Evolutionary conservation across 1,139 yeast species (phyloP), one percentile per base, ranked within the genome.

Genomic region (Suhomyces chickasaworum): DNA sequence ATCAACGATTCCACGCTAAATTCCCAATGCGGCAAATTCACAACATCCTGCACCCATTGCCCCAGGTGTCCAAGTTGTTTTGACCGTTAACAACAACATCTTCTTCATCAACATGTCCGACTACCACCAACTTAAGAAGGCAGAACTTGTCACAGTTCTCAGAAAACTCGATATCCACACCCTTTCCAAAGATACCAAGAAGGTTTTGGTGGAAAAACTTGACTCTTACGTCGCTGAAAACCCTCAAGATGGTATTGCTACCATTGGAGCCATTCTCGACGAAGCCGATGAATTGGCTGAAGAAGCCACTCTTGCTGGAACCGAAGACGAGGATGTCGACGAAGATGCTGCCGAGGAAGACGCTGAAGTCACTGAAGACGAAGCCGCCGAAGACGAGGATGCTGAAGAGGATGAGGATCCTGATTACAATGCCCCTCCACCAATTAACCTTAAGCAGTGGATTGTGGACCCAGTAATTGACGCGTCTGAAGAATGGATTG

Each of bases 141-240:
- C 73, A 39, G 79, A 75, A 47, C 65, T 75, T 50, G 56, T 66
- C 53, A 58, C 57, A 37, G 69, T 66, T 34, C 69, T 70, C 53
- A 66, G 60, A 44, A 68, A 66, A 50, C 66, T 71, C 34, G 76
- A 69, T 20, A 54, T 73, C 45, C 60, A 63, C 42, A 64, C 68
- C 35, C 59, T 62, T 45, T 52, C 69, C 40, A 75, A 73, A 54
- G 77, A 72, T 54, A 74, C 77, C 45, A 75, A 75, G 58, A 71
- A 66, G 57, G 63, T 67, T 39, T 70, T 75, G 58, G 59, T 74
- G 32, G 73, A 72, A 32, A 73, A 71, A 55, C 66, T 77, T 44
- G 75, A 73, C 38, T 60, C 57, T 20, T 71, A 64, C 60, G 54
- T 69, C 60, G 61, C 63, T 49, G 55, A 68, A 42, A 67, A 68